phyloP scores from a whole-genome alignment of 73 alveolate species.

The Paramecium octaurelia region DNA sequence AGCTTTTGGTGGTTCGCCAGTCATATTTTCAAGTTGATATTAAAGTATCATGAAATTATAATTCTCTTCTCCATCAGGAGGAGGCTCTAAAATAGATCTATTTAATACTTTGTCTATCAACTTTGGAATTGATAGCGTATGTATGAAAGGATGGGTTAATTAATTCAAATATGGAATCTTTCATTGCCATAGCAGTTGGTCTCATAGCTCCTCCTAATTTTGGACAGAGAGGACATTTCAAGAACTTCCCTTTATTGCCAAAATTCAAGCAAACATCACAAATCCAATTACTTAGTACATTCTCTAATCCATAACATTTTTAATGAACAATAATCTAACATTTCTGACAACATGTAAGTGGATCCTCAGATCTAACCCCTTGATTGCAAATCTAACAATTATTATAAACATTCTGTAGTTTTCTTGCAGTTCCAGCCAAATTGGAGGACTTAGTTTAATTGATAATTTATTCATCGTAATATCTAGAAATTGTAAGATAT shows the following conservation, averaged over 20 bases:
- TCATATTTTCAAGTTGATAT: neutral
- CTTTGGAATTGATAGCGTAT: constrained; percentile 36
- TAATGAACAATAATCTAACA: constrained; percentile 33
- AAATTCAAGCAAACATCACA: constrained; percentile 54
- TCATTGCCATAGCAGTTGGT: constrained; percentile 46
- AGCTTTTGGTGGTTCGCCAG: constrained; percentile 51
- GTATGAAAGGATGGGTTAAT: constrained; percentile 21
- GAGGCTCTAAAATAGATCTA: constrained; percentile 24
- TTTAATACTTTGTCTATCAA: constrained; percentile 41
- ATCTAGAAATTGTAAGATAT: neutral
- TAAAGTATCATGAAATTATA: neutral
- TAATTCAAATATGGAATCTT: constrained; percentile 28
- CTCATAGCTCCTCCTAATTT: constrained; percentile 64
- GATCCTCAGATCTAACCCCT: constrained; percentile 43
- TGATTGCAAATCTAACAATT: constrained; percentile 57
- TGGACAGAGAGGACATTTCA: constrained; percentile 56
- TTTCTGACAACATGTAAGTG: neutral
- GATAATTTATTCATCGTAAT: neutral
- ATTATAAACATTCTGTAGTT: neutral
- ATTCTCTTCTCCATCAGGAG: neutral
- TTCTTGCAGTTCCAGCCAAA: constrained; percentile 27
- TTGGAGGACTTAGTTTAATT: neutral
- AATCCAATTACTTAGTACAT: constrained; percentile 33
- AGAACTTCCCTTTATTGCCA: constrained; percentile 46
- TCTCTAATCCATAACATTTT: constrained; percentile 56